phyloP scores from a whole-genome alignment of 2,329 filamentous ascomycete genomes.

The Septoria linicola region DNA sequence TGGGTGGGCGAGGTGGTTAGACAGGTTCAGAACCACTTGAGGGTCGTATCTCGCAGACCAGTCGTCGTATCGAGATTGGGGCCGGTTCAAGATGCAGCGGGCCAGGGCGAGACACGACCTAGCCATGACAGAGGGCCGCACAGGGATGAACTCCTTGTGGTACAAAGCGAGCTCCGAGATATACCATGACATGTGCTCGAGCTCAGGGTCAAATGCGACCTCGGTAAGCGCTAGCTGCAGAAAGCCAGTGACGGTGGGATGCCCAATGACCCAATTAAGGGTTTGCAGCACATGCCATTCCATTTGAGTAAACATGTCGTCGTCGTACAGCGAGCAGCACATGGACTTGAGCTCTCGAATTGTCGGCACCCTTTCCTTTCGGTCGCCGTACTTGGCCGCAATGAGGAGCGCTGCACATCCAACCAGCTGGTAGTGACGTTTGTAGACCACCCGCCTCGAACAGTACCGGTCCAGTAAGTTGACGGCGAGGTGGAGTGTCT shows the following conservation, averaged over 20 bases:
- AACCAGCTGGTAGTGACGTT: conserved; percentile 97
- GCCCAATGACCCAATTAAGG: conserved; percentile 91
- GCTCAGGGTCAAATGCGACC: conserved; percentile 71
- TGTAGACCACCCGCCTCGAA: conserved; percentile 96
- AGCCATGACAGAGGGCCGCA: conserved; percentile 85
- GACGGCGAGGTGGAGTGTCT: conserved; percentile 92
- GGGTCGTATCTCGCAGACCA: conserved; percentile 73
- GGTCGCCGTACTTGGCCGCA: conserved; percentile 96
- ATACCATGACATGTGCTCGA: conserved; percentile 93
- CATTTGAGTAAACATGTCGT: conserved; percentile 99
- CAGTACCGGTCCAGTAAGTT: conserved; percentile 98
- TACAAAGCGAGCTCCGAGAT: conserved; percentile 93
- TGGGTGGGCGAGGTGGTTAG: conserved; percentile 65
- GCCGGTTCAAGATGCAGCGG: conserved; percentile 77
- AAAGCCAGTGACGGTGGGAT: conserved; percentile 94
- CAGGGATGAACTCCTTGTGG: conserved; percentile 94
- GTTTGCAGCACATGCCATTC: conserved; percentile 99
- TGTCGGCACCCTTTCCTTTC: conserved; percentile 97
- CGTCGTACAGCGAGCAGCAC: conserved; percentile 97
- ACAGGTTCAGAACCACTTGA: conserved; percentile 62
- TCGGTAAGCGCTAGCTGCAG: conserved; percentile 82
- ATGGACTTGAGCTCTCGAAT: conserved; percentile 97
- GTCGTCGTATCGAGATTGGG: conserved; percentile 69
- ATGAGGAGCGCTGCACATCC: conserved; percentile 95
- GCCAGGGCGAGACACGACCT: conserved; percentile 82